A percentile compares a stretch with the other conserved stretches of the same genome.
These are phyloP conservation scores for Monosporascus sp. DNA, from an alignment of 2,329 filamentous ascomycete species.

Conservation along the genomic window DNA sequence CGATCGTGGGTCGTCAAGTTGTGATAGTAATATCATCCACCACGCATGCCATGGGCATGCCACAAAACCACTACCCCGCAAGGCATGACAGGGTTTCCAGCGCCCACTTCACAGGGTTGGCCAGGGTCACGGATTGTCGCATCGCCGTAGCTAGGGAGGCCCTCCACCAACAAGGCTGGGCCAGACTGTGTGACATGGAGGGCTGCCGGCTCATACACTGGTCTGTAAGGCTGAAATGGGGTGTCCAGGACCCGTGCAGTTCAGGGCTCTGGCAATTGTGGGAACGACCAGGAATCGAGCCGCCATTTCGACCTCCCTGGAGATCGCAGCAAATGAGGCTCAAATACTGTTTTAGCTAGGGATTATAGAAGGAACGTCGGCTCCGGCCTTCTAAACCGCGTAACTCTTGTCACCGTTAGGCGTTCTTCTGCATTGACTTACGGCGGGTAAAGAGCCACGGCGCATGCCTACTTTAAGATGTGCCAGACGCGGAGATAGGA, in stretches of 20 bases:
- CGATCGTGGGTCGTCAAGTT: not conserved
- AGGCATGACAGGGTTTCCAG: not conserved
- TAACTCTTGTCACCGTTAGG: too few species aligned
- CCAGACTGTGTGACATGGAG: not conserved
- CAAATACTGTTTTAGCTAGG: not conserved
- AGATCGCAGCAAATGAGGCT: not conserved
- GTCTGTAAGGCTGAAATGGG: not conserved
- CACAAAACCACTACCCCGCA: not conserved
- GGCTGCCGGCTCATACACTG: not conserved
- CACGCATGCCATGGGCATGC: too few species aligned
- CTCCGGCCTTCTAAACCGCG: too few species aligned
- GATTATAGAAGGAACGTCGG: not conserved
- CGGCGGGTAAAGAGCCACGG: too few species aligned
- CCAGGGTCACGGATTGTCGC: not conserved
- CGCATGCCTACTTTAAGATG: too few species aligned
- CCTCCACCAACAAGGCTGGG: not conserved
- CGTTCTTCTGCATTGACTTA: too few species aligned
- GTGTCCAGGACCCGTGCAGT: not conserved
- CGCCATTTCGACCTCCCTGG: not conserved
- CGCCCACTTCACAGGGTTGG: not conserved
- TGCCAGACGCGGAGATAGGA: too few species aligned
- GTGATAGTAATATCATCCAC: not conserved
- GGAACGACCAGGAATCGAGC: not conserved
- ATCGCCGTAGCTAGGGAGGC: not conserved
- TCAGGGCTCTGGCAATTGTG: not conserved